Evolutionary conservation across 1,139 yeast species (phyloP).

Genomic region (Waltiozyma sp.): DNA sequence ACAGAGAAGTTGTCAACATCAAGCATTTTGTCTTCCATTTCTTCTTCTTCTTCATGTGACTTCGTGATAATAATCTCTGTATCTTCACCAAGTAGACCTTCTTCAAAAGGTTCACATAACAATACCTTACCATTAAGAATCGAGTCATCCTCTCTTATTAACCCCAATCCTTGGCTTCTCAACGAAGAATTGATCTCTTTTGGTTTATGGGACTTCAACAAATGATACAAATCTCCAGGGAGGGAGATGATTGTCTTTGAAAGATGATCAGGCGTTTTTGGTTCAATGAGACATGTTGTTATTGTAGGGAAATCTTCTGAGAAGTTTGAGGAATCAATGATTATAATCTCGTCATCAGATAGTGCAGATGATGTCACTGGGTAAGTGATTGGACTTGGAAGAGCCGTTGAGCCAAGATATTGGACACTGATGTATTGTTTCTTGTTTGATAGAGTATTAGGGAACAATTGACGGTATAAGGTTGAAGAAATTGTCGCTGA

Average conservation of each 20-base stretch:
- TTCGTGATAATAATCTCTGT: conserved; percentile 48
- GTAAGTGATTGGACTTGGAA: not conserved
- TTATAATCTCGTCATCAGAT: not conserved
- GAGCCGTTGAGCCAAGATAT: not conserved
- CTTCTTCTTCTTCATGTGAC: conserved; percentile 11
- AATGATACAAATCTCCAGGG: conserved; percentile 9
- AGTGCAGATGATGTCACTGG: not conserved
- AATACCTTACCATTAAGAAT: conserved; percentile 31
- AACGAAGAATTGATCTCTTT: conserved; percentile 6
- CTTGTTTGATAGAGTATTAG: not conserved
- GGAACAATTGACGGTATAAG: not conserved
- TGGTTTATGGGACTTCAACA: conserved; percentile 11
- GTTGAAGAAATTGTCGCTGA: not conserved
- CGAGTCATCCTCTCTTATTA: conserved; percentile 15
- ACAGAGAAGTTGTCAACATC: conserved; percentile 5
- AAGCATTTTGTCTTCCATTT: conserved; percentile 3
- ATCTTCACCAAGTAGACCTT: conserved; percentile 37
- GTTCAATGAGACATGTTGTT: not conserved
- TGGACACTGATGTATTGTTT: not conserved
- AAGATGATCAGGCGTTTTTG: conserved; percentile 7
- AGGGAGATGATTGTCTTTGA: conserved; percentile 12
- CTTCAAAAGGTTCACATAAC: conserved; percentile 64
- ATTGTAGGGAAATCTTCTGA: not conserved
- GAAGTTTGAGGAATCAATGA: not conserved
- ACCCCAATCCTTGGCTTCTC: conserved; percentile 3